Percentiles rank a stretch among this genome's conserved stretches.
Evolutionary conservation across 352 stramenopile genomes (phyloP).

Genomic region (Blastocystis sp.): DNA sequence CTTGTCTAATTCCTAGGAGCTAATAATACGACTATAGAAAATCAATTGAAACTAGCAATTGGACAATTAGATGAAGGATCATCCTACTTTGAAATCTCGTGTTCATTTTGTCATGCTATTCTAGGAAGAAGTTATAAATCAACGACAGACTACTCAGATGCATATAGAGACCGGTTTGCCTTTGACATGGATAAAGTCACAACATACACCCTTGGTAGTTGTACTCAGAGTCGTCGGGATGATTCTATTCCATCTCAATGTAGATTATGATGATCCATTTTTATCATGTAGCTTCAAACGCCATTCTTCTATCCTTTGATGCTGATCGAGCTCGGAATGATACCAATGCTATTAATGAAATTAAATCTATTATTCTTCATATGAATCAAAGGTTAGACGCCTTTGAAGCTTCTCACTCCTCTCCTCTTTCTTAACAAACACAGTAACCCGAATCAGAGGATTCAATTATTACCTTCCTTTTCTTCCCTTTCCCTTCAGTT

Average conservation of each 20-base stretch:
- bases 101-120: background rate
- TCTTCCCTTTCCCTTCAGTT: background rate
- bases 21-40: background rate
- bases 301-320: constrained; percentile 47
- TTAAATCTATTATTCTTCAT: constrained; percentile 6
- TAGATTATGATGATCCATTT: background rate
- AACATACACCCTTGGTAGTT: background rate
- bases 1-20: background rate
- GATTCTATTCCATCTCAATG: background rate
- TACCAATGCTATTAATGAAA: background rate
- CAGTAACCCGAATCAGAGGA: background rate
- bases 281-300: constrained; percentile 19
- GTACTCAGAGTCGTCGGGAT: background rate
- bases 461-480: background rate
- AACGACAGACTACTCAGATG: constrained; percentile 29
- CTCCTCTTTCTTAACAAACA: constrained; percentile 14
- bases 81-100: constrained; percentile 35
- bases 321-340: constrained; percentile 35
- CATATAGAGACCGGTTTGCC: constrained; percentile 38
- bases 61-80: background rate
- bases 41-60: background rate
- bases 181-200: constrained; percentile 45
- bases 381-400: background rate
- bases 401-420: background rate
- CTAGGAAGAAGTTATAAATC: constrained; percentile 53